Evolutionary conservation across 129 eudicot genomes (phyloP), one percentile per base, ranked within the genome.

Genomic region (Tanacetum coccineum): DNA sequence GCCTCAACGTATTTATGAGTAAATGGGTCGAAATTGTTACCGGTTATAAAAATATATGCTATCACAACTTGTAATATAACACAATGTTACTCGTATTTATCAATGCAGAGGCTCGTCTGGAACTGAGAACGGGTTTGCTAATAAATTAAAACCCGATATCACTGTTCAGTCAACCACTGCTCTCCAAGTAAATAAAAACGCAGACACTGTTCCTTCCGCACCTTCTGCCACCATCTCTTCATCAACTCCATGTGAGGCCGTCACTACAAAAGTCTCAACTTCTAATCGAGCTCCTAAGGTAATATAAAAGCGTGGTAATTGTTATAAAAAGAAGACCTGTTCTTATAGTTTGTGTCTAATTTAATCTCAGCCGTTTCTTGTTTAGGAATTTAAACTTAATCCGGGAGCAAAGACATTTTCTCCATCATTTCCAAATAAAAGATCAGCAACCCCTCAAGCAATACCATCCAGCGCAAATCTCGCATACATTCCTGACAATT

Each of bases 341-440:
- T 36, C 40, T n/a, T 61, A 25, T 26, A 39, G 9, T 45, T 9
- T 59, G 4, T 48, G 44, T 1, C 50, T 44, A n/a, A 39, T 44
- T 8, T 54, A 40, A 58, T 67, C 4, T 49, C 15, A 13, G 11
- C 10, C 11, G 9, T n/a, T 19, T 54, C 57, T 26, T 49, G 39
- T 67, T 47, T 50, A 87, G 97, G 95, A 84, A 67, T 87, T 76
- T 56, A 91, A 87, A 82, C 96, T 87, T 76, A 91, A 91, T n/a
- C 96, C 96, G 39, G 85, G 85, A 65, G 98, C 98, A 61, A 86
- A 92, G 66, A 68, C 62, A 15, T 92, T 92, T 70, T 88, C 87
- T 44, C 98, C 98, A 30, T 87, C 95, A n/a, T 57, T 68, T 78
- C 68, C 77, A 39, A 81, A 79, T 64, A 79, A 79, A 51, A 86